Evolutionary conservation across 164 flowering plant genomes (phyloP), one percentile per base, ranked within the genome.

Genomic region (Santalum album): DNA sequence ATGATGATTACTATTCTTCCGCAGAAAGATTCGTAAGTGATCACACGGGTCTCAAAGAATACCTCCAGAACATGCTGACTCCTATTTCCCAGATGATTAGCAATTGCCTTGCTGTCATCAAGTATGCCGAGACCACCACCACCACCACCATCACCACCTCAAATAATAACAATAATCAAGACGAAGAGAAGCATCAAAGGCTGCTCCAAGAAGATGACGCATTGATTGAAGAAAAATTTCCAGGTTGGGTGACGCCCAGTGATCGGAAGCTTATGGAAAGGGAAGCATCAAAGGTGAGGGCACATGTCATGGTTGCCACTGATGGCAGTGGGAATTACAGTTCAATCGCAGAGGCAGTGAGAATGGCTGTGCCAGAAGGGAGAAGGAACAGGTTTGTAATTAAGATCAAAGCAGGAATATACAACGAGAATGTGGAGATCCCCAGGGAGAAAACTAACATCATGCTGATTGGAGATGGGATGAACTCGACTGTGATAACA

Each of bases 401-500:
- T n/a, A 61, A 69, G 44, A 68, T 84, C 1, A 81, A 65, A 58
- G 67, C 65, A 11, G 87, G 87, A n/a, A 51, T 79, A 2, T 84
- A 84, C 60, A 40, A 55, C 0, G 90, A 84, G 64, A 74, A 65
- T 32, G 77, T 84, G 29, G 64, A 54, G 60, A 62, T 78, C 3
- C 36, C 69, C 3, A 71, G 74, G 47, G 58, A 70, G 10, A 78
- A 72, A 60, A 26, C 54, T 19, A 79, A 79, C 43, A 64, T 84
- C 19, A 69, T 82, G 73, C 53, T 81, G 45, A 47, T 76, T 12
- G 91, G 91, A 34, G 83, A 76, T 27, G 90, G 85, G 17, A 66
- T 66, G 69, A 65, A 55, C 24, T 63, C 67, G 0, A 78, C 90
- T 3, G 46, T 77, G 6, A 72, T 81, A 64, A 63, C 68, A 0